Conservation (phyloP, 179 eudicot species). For the Spergularia azorica region DNA sequence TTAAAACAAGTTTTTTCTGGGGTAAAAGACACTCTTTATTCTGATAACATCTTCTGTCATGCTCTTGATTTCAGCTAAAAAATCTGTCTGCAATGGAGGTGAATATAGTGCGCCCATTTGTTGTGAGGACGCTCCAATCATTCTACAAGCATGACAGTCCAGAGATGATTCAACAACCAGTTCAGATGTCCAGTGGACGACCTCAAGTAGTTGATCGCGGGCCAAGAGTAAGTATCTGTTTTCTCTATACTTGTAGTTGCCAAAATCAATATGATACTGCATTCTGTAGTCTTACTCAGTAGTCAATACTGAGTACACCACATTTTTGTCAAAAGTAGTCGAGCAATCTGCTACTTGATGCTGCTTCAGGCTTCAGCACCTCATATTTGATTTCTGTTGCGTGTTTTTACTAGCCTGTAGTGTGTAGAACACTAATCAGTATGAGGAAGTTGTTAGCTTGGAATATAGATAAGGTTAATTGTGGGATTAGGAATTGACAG, state of each 20-base stretch:
- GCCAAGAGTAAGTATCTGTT: constrained; percentile 66
- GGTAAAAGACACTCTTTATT: background rate
- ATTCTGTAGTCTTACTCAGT: background rate
- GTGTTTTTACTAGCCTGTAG: too few relatives aligned
- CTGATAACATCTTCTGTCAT: background rate
- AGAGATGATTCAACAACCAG: constrained; percentile 72
- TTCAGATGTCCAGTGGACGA: constrained; percentile 46
- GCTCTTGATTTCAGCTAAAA: constrained; percentile 53
- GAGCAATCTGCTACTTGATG: constrained; percentile 3
- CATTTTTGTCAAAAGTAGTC: background rate
- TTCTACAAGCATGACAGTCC: constrained; percentile 87
- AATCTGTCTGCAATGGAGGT: constrained; percentile 97
- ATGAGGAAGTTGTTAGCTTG: too few relatives aligned
- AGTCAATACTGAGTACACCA: too few relatives aligned
- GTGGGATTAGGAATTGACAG: too few relatives aligned
- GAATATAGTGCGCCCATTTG: constrained; percentile 89
- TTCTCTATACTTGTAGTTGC: background rate
- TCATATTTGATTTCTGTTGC: background rate
- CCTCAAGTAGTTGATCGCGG: constrained; percentile 66
- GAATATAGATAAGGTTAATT: too few relatives aligned
- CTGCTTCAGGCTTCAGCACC: background rate
- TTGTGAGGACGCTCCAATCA: constrained; percentile 75
- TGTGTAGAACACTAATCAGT: too few relatives aligned
- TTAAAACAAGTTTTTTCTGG: too few relatives aligned
- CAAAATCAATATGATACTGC: background rate